Conservation (phyloP, 345 rosid species). For the Corymbia maculata region DNA sequence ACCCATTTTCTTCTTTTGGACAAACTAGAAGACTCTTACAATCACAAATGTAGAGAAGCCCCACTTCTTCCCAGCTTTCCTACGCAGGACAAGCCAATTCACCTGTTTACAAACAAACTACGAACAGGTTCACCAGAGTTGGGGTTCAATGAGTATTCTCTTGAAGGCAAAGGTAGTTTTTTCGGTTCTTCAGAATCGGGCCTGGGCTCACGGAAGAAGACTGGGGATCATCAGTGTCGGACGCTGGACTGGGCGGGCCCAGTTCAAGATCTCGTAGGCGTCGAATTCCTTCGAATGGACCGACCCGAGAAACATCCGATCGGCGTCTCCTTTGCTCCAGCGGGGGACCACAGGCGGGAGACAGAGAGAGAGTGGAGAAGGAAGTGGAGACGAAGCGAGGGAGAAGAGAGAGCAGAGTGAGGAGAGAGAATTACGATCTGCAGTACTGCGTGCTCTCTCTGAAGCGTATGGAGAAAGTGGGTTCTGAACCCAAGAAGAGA, state of each 20-base stretch:
- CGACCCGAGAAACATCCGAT: not conserved
- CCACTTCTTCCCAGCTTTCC: too few relatives aligned
- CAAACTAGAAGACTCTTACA: too few relatives aligned
- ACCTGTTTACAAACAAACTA: too few relatives aligned
- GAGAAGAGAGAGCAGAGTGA: too few relatives aligned
- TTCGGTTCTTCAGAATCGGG: not conserved
- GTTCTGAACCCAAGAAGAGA: slow-evolving; percentile 12
- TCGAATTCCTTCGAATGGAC: not conserved
- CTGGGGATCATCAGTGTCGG: not conserved
- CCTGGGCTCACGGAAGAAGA: not conserved
- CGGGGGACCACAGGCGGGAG: too few relatives aligned
- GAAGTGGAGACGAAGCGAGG: too few relatives aligned
- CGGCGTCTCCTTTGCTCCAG: not conserved
- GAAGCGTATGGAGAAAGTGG: not conserved
- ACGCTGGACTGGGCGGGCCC: not conserved
- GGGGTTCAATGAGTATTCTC: too few relatives aligned
- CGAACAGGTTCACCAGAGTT: too few relatives aligned
- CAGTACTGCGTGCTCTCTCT: not conserved
- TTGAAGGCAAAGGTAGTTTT: not conserved
- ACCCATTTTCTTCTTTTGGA: too few relatives aligned
- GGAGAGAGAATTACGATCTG: not conserved
- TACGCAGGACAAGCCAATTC: too few relatives aligned
- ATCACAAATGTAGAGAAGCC: too few relatives aligned
- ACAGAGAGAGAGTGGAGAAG: not conserved
- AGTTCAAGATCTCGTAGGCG: not conserved